A percentile compares a stretch with the other conserved stretches of the same genome.
phyloP scores from a whole-genome alignment of 2,329 filamentous ascomycete genomes.

The Colletotrichum euphorbiae region DNA sequence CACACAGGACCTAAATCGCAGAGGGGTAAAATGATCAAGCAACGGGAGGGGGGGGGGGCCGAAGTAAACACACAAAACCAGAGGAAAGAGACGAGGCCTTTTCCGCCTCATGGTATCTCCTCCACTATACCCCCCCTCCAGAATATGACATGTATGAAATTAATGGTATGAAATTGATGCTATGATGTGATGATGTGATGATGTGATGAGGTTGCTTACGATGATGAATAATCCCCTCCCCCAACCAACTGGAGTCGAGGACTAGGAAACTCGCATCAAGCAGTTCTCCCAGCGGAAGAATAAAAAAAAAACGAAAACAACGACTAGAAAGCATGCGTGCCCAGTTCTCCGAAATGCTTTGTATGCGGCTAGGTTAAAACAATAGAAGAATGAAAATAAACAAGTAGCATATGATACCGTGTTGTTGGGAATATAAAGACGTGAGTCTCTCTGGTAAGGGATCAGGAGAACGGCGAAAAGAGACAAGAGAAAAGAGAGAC shows the following conservation, averaged over 20 bases:
- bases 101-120: conserved; percentile 37
- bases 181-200: conserved; percentile 16
- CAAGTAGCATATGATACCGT: neutral
- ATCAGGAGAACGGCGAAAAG: neutral
- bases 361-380: conserved; percentile 8
- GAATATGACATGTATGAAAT: conserved; percentile 12
- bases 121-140: conserved; percentile 16
- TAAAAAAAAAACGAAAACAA: neutral
- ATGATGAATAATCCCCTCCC: neutral
- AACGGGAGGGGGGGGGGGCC: neutral
- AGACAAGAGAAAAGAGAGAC: neutral
- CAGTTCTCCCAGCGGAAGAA: neutral
- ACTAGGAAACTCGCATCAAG: no score
- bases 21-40: neutral
- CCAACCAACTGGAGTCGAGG: neutral
- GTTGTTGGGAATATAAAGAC: neutral
- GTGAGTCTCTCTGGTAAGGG: neutral
- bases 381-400: neutral
- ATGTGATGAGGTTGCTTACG: neutral
- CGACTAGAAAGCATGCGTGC: neutral
- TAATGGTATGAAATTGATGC: conserved; percentile 6
- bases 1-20: no score
- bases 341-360: conserved; percentile 32
- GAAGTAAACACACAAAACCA: neutral
- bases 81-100: neutral